Evolutionary conservation across 2,329 filamentous ascomycete species (phyloP).

Genomic region (Cytospora piceicola): DNA sequence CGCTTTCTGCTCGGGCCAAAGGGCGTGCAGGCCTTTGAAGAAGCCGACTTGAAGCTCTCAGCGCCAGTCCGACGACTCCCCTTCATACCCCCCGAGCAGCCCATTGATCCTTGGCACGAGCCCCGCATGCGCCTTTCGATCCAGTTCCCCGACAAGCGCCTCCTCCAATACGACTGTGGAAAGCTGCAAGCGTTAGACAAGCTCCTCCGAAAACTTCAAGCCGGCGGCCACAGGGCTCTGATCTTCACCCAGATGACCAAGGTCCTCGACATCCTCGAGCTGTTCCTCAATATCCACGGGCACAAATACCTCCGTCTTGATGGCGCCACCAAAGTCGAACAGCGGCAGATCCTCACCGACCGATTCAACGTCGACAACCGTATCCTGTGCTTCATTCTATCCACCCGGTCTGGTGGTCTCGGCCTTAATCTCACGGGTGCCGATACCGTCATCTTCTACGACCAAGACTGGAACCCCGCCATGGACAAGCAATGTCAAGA

Average conservation of each 20-base stretch:
- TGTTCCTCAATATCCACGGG: constrained; percentile 96
- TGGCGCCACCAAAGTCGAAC: constrained; percentile 94
- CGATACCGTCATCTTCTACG: constrained; percentile 98
- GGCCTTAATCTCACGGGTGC: constrained; percentile 97
- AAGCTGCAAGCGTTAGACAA: constrained; percentile 91
- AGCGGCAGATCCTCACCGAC: constrained; percentile 92
- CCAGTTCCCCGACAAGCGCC: constrained; percentile 92
- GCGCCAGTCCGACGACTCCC: constrained; percentile 59
- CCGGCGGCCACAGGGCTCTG: constrained; percentile 87
- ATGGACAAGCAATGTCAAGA: constrained; percentile 99
- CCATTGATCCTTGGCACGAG: constrained; percentile 86
- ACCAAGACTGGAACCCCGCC: constrained; percentile 98
- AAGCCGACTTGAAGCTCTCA: constrained; percentile 61
- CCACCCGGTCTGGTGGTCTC: constrained; percentile 88
- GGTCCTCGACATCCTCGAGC: constrained; percentile 94
- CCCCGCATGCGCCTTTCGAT: constrained; percentile 90
- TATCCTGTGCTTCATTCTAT: constrained; percentile 94
- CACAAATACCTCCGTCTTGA: constrained; percentile 96
- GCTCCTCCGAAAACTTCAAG: constrained; percentile 82
- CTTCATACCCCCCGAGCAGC: constrained; percentile 59
- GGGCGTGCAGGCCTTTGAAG: constrained; percentile 60
- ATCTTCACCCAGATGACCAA: constrained; percentile 99
- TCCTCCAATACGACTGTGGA: constrained; percentile 97
- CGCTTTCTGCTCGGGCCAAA: constrained; percentile 66
- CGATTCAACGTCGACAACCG: constrained; percentile 94